Base-by-base conservation (phyloP, 129 eudicot species). In the Flaveria bidentis region DNA sequence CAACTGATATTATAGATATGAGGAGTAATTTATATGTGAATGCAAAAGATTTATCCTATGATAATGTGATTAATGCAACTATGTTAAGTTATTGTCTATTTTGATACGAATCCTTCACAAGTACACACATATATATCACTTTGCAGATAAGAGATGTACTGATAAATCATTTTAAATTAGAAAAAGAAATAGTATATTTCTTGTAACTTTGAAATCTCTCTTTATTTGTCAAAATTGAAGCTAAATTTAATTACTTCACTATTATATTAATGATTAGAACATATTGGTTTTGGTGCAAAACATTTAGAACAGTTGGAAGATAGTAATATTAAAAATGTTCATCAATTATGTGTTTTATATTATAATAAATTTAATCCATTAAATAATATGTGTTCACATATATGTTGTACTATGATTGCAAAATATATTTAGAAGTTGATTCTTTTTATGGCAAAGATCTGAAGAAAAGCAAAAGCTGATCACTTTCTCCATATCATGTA, bases 391-490 rank as follows among this genome's bases (percentile, higher is more conserved):
- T 36, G 41, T 36, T 36, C 50, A 12, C 55, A 36, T 3, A 41
- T 73, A 57, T 61, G 26, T 25, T 56, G 71, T 57, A 55, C 84
- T 56, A 22, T 57, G 70, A 56, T 45, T 23, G 47, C 70, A 73
- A 63, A 44, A 30, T 73, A 80, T 45, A 74, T 67, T 44, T 73
- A 58, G 75, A 73, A 64, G 15, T 73, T 73, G 83, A 66, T 80
- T 73, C 83, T 73, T 80, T 73, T 73, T 42, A 80, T 80, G 80
- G 80, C 51, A 67, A 74, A 65, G 55, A 74, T 80, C 84, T 41
- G 71, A 67, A 74, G 80, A 74, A 73, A 74, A 80, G 80, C 80
- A 74, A 80, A 80, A 80, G 84, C 80, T 67, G 76, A 20, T 67
- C 62, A 66, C 76, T 80, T 73, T 80, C 79, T 73, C 70, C 79